Base-by-base conservation (phyloP, 1,284 basidiomycete genomes). In the Fistulinella cinereoalba region DNA sequence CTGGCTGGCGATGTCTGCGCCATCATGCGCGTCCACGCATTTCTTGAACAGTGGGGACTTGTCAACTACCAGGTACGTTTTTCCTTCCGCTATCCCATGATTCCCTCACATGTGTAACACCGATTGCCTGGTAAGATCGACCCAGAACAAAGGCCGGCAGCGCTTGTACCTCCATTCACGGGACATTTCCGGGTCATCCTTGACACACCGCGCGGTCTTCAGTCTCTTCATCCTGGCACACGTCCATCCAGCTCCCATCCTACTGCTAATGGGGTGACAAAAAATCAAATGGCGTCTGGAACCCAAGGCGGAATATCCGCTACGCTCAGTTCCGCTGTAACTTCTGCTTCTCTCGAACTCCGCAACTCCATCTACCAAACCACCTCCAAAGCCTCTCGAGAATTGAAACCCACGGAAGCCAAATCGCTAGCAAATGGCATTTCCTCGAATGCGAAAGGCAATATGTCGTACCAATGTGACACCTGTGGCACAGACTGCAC, bases 11-110 rank as follows among this genome's bases (percentile, higher is more conserved):
- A 99, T 66, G 96, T 99, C 9, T 97, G 97, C 63, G 94, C 94
- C 22, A 92, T 99, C 64, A 97, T 98, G 95, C 83, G 97, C 43
- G 96, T 99, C 1, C 96, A 99, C 68, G 95, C 93, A 15, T 98
- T 99, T 68, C 77, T 99, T 34, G 97, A 99, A 68, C 96, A 98
- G 65, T 99, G 96, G 96, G 96, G 97, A 0, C 76, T 99, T 50
- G 88, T 99, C 66, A 99, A 99, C 74, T 99, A 99, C 65, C 96
- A 97, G 77, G 93, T 92, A 56, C 46, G 40, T 16, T 47, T 45
- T 27, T 45, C 65, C 58, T 16, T 3, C 15, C 58, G 15, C 6
- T 16, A 1, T 41, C 27, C 4, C n/a, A 1, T 57, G 66, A 33
- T 58, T 21, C 31, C 24, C 7, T 43, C 4, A 11, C 34, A 12